Percentiles rank a stretch among this genome's conserved stretches.
phyloP scores from a whole-genome alignment of 1,139 yeast genomes.

The Saccharomyces hybrid region DNA sequence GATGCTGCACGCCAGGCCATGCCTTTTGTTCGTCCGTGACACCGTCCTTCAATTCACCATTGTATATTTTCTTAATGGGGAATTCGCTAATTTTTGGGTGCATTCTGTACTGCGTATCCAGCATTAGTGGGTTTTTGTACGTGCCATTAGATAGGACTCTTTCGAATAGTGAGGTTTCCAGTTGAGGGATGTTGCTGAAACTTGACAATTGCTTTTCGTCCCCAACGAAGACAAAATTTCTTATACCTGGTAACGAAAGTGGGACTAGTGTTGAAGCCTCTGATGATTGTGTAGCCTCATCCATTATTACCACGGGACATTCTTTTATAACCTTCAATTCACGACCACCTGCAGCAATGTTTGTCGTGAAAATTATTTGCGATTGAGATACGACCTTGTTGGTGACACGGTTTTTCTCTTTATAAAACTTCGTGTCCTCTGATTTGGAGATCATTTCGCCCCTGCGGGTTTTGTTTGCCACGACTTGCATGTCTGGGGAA shows the following conservation, averaged over 20 bases:
- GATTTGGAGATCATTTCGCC: slow-evolving; percentile 37
- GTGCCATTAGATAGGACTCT: slow-evolving; percentile 50
- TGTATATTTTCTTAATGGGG: slow-evolving; percentile 51
- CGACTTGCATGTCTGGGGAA: slow-evolving; percentile 39
- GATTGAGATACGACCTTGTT: slow-evolving; percentile 53
- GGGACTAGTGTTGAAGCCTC: slow-evolving; percentile 67
- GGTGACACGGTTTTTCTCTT: slow-evolving; percentile 39
- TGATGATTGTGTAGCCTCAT: slow-evolving; percentile 65
- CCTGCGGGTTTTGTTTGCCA: slow-evolving; percentile 37
- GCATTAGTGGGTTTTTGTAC: slow-evolving; percentile 54
- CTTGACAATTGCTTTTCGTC: slow-evolving; percentile 58
- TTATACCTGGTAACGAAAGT: slow-evolving; percentile 58
- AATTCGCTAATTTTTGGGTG: slow-evolving; percentile 60
- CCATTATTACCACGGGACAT: slow-evolving; percentile 62
- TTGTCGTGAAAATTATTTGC: slow-evolving; percentile 61
- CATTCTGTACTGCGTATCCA: slow-evolving; percentile 68
- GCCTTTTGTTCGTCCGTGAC: slow-evolving; percentile 43
- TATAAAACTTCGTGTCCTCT: slow-evolving; percentile 43
- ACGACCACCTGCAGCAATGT: slow-evolving; percentile 63
- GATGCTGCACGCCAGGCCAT: slow-evolving; percentile 39
- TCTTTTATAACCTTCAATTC: slow-evolving; percentile 48
- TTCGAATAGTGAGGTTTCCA: slow-evolving; percentile 53
- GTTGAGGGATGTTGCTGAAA: slow-evolving; percentile 55
- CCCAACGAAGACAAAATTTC: slow-evolving; percentile 63
- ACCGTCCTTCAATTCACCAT: slow-evolving; percentile 51